Percentiles rank a stretch among this genome's conserved stretches.
These are phyloP conservation scores for Podospora tetraspora DNA, from an alignment of 495 filamentous ascomycete genomes.

Conservation along the genomic window DNA sequence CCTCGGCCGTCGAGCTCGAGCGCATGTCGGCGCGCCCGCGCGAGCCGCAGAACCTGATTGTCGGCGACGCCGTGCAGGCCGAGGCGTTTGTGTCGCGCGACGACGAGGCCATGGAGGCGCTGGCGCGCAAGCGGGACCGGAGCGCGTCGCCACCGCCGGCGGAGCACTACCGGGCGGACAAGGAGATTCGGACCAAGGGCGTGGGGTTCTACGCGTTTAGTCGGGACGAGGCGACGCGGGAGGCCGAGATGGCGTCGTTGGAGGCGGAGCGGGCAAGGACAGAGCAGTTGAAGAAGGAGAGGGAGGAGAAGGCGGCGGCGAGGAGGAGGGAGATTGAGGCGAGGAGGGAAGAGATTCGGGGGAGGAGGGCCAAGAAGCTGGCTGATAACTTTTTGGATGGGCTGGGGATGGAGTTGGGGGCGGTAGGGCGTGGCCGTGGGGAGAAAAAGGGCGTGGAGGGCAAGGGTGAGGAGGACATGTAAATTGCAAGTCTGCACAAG, in stretches of 20 bases:
- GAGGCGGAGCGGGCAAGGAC: conserved; percentile 62
- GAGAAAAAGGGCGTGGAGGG: background rate
- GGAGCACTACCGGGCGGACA: conserved; percentile 76
- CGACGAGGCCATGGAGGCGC: conserved; percentile 57
- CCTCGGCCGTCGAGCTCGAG: conserved; percentile 45
- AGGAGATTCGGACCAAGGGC: conserved; percentile 80
- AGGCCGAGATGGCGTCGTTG: conserved; percentile 71
- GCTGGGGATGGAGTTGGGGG: conserved; percentile 35
- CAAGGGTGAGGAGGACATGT: too few relatives aligned
- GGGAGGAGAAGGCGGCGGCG: conserved; percentile 43
- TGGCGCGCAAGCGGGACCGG: conserved; percentile 69
- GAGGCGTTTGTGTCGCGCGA: conserved; percentile 72
- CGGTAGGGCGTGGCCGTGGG: background rate
- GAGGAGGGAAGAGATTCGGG: conserved; percentile 48
- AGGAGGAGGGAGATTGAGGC: conserved; percentile 46
- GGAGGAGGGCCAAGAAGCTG: conserved; percentile 57
- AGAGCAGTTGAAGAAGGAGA: conserved; percentile 53
- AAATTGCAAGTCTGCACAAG: background rate
- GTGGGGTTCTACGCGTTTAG: conserved; percentile 88
- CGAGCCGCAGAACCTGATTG: conserved; percentile 67
- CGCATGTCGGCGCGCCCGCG: conserved; percentile 49
- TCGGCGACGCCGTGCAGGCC: conserved; percentile 74
- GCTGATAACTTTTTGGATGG: conserved; percentile 69
- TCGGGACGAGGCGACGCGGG: conserved; percentile 57
- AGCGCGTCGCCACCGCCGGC: conserved; percentile 70